Base-by-base conservation (phyloP, 2,329 filamentous ascomycete species). In the Dothideomycetidae sp. region DNA sequence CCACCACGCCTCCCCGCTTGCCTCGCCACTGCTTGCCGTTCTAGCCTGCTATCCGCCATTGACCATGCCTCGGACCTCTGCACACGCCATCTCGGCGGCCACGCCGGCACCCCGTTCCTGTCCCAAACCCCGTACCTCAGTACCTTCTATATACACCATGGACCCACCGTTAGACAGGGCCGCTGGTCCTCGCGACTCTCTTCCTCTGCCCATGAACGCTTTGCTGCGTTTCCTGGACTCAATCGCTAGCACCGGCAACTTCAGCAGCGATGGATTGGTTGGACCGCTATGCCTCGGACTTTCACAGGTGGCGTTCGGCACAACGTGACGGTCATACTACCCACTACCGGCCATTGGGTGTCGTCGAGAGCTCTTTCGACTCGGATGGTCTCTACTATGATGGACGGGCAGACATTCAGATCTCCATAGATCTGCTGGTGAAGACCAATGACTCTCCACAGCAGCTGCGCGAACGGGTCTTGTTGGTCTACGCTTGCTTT, bases 311-410 rank as follows among this genome's bases (percentile, higher is more conserved):
- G 62, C 52, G 45, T 31, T 42, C 31, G 33, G 16, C 35, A 3
- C 33, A 31, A 11, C 7, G 42, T 2, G 40, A 48, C 32, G 52
- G 49, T 11, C 38, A 38, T 21, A 41, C 40, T 19, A 41, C 46
- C 10, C 60, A 55, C 40, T 48, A 47, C 12, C 50, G 62, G 5
- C 60, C 59, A 0, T 42, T 64, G 1, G 63, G 63, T 1, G 50
- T 63, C 4, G 57, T 65, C 1, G 63, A 67, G 40, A 54, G 50
- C 1, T 54, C 54, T 9, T 67, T 67, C 48, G 62, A 66, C 41
- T 46, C 48, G 0, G 63, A 66, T 47, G 63, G 63, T 3, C 44
- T 50, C 4, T 54, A 61, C 33, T 62, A 52, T 35, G 61, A 61
- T 39, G 63, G 63, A 4, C 51, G 62, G 36, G 63, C 63, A 13